Conservation (phyloP, 352 stramenopile species). For the Plasmopara halstedii region DNA sequence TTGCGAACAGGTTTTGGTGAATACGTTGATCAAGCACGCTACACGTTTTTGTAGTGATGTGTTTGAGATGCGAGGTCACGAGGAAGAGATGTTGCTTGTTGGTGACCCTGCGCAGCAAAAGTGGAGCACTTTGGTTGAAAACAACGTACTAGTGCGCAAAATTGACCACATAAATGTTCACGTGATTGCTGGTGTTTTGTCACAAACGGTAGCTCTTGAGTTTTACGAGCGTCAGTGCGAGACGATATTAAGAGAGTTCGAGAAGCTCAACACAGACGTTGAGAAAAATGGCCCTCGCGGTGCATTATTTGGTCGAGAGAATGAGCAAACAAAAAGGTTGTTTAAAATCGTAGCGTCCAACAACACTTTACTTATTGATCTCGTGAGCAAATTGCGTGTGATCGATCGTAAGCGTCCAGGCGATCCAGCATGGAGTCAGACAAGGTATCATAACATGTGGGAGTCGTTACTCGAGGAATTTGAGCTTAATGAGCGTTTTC, state of each 20-base stretch:
- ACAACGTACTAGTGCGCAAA: constrained; percentile 73
- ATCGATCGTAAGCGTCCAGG: constrained; percentile 89
- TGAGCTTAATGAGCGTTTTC: constrained; percentile 91
- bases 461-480: constrained; percentile 87
- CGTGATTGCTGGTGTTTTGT: constrained; percentile 94
- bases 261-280: constrained; percentile 87
- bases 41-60: constrained; percentile 69
- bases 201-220: constrained; percentile 93
- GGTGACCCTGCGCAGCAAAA: constrained; percentile 58
- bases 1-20: constrained; percentile 70
- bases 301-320: constrained; percentile 67
- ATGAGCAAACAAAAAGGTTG: constrained; percentile 69
- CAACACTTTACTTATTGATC: constrained; percentile 95
- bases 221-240: constrained; percentile 95
- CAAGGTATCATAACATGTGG: constrained; percentile 91
- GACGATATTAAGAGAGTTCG: constrained; percentile 92
- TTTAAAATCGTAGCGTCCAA: constrained; percentile 92
- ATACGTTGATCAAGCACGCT: constrained; percentile 67
- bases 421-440: constrained; percentile 93
- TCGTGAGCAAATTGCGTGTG: constrained; percentile 94
- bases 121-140: constrained; percentile 78
- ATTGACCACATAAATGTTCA: constrained; percentile 82
- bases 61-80: constrained; percentile 71
- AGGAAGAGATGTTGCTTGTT: constrained; percentile 72
- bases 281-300: constrained; percentile 67